phyloP scores from a whole-genome alignment of 176 grass and related monocot species.

The Oryza nivara region DNA sequence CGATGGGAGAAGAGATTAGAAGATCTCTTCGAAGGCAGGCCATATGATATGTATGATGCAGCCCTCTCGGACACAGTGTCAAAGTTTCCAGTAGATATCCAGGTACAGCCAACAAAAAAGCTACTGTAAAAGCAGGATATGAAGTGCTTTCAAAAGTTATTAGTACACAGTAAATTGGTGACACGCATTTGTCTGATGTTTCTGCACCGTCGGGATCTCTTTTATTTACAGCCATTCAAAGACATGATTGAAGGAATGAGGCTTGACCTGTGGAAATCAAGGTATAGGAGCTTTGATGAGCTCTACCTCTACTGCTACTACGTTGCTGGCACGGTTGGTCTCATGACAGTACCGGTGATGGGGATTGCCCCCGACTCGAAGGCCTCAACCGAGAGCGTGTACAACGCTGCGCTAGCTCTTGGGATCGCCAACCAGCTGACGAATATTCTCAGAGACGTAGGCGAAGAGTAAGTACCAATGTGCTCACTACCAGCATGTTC shows the following conservation, averaged over 20 bases:
- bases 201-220: background rate
- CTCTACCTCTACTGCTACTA: constrained; percentile 99
- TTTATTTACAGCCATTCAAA: constrained; percentile 82
- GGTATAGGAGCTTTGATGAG: constrained; percentile 85
- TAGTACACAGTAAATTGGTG: background rate
- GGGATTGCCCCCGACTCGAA: constrained; percentile 78
- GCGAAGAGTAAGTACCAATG: constrained; percentile 78
- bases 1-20: constrained; percentile 85
- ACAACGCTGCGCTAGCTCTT: constrained; percentile 82
- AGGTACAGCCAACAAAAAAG: constrained; percentile 41
- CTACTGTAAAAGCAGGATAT: background rate
- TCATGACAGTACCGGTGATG: constrained; percentile 99
- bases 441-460: constrained; percentile 95
- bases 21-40: constrained; percentile 75
- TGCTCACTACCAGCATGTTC: background rate
- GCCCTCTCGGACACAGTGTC: constrained; percentile 75
- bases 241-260: constrained; percentile 98
- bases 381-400: constrained; percentile 73
- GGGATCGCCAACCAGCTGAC: constrained; percentile 97
- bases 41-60: constrained; percentile 89
- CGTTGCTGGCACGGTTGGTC: constrained; percentile 88
- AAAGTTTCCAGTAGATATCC: constrained; percentile 86
- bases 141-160: background rate
- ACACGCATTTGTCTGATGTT: background rate
- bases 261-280: constrained; percentile 87